These are phyloP conservation scores for Hydrangea macrophylla DNA, from an alignment of 148 eudicot species.

Conservation along the genomic window DNA sequence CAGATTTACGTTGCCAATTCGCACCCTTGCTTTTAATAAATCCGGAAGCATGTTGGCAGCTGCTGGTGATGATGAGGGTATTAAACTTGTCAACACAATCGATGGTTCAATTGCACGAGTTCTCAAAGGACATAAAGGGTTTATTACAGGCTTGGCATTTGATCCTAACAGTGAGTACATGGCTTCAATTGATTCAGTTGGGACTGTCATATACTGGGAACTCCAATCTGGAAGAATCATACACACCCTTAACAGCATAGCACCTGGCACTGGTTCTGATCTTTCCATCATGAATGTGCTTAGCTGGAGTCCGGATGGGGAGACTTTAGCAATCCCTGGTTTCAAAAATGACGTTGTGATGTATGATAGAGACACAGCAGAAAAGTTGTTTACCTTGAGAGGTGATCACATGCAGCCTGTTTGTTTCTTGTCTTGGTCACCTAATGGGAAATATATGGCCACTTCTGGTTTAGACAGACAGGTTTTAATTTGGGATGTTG, in stretches of 20 bases:
- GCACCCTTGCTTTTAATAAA: conserved; percentile 76
- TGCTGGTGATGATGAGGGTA: conserved; percentile 98
- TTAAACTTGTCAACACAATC: conserved; percentile 87
- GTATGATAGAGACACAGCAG: conserved; percentile 99
- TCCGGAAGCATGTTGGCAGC: conserved; percentile 96
- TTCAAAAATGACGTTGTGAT: conserved; percentile 87
- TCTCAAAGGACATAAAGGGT: conserved; percentile 87
- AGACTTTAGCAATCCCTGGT: conserved; percentile 74
- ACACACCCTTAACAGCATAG: conserved; percentile 66
- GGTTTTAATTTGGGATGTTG: conserved; percentile 89
- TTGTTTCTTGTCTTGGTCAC: conserved; percentile 91
- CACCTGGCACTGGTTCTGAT: conserved; percentile 70
- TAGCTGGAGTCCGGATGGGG: conserved; percentile 98
- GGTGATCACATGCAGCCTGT: conserved; percentile 81
- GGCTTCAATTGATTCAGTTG: conserved; percentile 83
- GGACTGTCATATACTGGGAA: conserved; percentile 86
- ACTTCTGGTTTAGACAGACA: conserved; percentile 90
- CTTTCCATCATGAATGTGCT: conserved; percentile 49
- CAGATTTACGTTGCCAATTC: conserved; percentile 93
- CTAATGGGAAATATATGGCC: conserved; percentile 93
- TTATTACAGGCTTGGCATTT: conserved; percentile 80
- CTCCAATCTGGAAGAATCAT: conserved; percentile 66
- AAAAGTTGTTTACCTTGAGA: conserved; percentile 63
- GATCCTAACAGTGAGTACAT: conserved; percentile 91
- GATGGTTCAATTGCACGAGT: conserved; percentile 97